phyloP scores from a whole-genome alignment of 768 basidiomycete species.

The Termitomyces sp. region DNA sequence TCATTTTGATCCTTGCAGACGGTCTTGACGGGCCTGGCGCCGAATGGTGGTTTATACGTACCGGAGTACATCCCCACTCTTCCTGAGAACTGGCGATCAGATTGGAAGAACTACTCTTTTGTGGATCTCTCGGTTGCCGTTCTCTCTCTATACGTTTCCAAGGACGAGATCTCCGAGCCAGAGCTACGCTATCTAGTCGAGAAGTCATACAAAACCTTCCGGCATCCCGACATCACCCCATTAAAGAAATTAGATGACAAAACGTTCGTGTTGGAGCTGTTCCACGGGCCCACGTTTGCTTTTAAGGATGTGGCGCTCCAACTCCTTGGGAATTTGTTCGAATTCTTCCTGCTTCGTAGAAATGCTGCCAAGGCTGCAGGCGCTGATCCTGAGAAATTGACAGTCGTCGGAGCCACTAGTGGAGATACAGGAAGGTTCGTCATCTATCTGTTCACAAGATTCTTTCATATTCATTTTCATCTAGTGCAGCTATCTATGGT shows the following conservation, averaged over 20 bases:
- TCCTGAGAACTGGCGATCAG: conserved; percentile 75
- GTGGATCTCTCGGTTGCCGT: conserved; percentile 81
- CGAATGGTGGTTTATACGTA: conserved; percentile 95
- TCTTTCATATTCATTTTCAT: background rate
- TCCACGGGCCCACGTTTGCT: conserved; percentile 97
- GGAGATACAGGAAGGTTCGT: conserved; percentile 94
- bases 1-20: conserved; percentile 51
- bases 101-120: conserved; percentile 78
- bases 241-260: conserved; percentile 64
- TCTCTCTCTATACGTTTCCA: conserved; percentile 85
- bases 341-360: conserved; percentile 83
- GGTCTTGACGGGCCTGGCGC: conserved; percentile 94
- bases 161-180: conserved; percentile 67
- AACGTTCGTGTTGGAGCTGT: conserved; percentile 83
- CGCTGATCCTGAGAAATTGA: conserved; percentile 69
- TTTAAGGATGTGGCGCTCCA: conserved; percentile 99
- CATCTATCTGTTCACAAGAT: background rate
- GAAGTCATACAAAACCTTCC: conserved; percentile 82
- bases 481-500: conserved; percentile 96
- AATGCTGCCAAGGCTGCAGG: conserved; percentile 62
- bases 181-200: conserved; percentile 76
- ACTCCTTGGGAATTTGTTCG: conserved; percentile 93
- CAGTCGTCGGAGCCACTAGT: conserved; percentile 95
- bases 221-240: conserved; percentile 82
- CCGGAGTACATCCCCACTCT: conserved; percentile 81